Evolutionary conservation across 306 rosid genomes (phyloP).

Genomic region (Delonix regia): DNA sequence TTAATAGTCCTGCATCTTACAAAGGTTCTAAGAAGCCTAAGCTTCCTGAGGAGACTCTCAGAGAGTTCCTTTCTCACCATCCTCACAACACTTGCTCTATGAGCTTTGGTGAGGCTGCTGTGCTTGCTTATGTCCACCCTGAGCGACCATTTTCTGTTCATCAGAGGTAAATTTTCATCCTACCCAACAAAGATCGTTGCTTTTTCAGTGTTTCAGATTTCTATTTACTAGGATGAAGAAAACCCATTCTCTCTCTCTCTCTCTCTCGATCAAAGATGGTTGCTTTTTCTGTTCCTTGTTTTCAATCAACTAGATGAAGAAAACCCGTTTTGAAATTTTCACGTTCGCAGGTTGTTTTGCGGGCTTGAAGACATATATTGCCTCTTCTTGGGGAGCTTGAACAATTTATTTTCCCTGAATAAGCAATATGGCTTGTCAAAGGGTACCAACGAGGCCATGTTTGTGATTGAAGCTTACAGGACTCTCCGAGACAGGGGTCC

Average conservation of each 20-base stretch:
- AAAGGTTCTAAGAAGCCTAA: constrained; percentile 76
- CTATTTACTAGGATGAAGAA: not conserved
- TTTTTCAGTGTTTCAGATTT: not conserved
- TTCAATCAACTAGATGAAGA: not conserved
- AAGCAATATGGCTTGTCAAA: constrained; percentile 85
- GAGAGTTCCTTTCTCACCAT: constrained; percentile 67
- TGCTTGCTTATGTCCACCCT: constrained; percentile 76
- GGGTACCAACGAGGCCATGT: constrained; percentile 74
- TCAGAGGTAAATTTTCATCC: constrained; percentile 56
- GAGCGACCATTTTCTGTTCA: constrained; percentile 48
- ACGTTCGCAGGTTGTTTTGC: constrained; percentile 69
- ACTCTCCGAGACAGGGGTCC: constrained; percentile 96
- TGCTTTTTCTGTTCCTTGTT: not conserved
- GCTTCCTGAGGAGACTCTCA: constrained; percentile 80
- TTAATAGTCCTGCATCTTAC: constrained; percentile 86
- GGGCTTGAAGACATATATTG: constrained; percentile 90
- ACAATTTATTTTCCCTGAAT: constrained; percentile 61
- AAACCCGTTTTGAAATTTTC: not conserved
- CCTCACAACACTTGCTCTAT: constrained; percentile 73
- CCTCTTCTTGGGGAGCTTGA: constrained; percentile 80
- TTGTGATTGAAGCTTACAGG: constrained; percentile 88
- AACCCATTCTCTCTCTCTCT: not conserved
- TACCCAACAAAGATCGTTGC: not conserved
- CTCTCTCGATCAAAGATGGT: not conserved
- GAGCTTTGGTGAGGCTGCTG: constrained; percentile 76